Base-by-base conservation (phyloP, 139 green algal species). In the Edaphochlamys debaryana region DNA sequence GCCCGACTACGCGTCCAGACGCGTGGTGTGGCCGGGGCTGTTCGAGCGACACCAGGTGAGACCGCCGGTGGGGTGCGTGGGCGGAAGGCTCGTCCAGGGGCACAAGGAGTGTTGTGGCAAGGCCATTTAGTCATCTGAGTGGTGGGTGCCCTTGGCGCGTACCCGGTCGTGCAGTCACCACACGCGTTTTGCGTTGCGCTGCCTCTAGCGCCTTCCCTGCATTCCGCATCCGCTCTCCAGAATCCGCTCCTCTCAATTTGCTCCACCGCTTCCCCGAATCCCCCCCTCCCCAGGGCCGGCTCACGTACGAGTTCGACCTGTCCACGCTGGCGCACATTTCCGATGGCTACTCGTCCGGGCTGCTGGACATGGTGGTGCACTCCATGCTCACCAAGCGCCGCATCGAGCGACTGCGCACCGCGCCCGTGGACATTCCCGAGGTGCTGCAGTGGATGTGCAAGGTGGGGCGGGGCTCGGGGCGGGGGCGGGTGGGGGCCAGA, bases 1-100 rank as follows among this genome's bases (percentile, higher is more conserved):
- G 48, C 95, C 96, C 27, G 94, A 98, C 87, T 98, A 98, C 81
- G 94, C 93, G 1, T 92, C 90, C 4, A 79, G 94, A 20, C 84
- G 82, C 77, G 42, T 92, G 32, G 85, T 96, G 4, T 95, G 91
- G 92, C 90, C 90, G 0, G 89, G 88, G 13, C 84, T 94, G 52
- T 92, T 94, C 76, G 81, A 91, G 62, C 87, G 89, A 29, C 88
- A 95, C 68, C 60, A 83, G 77, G 77, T 83, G 63, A 25, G 66
- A n/a, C n/a, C n/a, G n/a, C n/a, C n/a, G n/a, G n/a, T n/a, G n/a
- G n/a, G n/a, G n/a, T n/a, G n/a, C n/a, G n/a, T n/a, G n/a, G n/a
- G n/a, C n/a, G n/a, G n/a, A n/a, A n/a, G n/a, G n/a, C n/a, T n/a
- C n/a, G n/a, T n/a, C n/a, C n/a, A n/a, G n/a, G n/a, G n/a, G n/a